Conservation (phyloP, 768 basidiomycete species). For the Psilocybe cyanescens region DNA sequence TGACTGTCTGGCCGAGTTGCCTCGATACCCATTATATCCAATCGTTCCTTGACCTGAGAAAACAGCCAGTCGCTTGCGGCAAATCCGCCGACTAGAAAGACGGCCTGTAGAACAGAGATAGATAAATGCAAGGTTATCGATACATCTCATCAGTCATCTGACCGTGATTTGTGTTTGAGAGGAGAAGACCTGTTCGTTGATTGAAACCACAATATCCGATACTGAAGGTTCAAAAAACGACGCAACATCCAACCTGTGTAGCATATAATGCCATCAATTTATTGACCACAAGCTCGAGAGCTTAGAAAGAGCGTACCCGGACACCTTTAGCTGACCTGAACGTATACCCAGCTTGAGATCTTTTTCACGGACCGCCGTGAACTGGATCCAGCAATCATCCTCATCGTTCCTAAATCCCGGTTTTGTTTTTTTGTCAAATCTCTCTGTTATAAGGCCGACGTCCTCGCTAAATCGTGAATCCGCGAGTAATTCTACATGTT, state of each 20-base stretch:
- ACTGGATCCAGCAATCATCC: slow-evolving; percentile 42
- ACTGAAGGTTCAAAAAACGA: slow-evolving; percentile 49
- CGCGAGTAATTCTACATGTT: slow-evolving; percentile 34
- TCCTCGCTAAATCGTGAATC: slow-evolving; percentile 41
- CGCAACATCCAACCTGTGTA: slow-evolving; percentile 31
- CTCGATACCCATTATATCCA: slow-evolving; percentile 35
- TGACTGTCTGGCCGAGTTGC: slow-evolving; percentile 48
- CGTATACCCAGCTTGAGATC: slow-evolving; percentile 40
- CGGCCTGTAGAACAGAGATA: slow-evolving; percentile 26
- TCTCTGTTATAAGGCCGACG: slow-evolving; percentile 35
- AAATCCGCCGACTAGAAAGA: slow-evolving; percentile 59
- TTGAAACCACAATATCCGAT: slow-evolving; percentile 36
- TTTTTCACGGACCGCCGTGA: slow-evolving; percentile 41
- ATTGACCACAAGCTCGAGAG: background rate
- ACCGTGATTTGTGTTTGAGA: slow-evolving; percentile 34
- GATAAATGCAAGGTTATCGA: background rate
- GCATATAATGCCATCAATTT: background rate
- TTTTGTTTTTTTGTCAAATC: slow-evolving; percentile 49
- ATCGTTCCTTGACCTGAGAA: slow-evolving; percentile 37
- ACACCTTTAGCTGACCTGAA: slow-evolving; percentile 44
- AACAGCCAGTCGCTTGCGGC: slow-evolving; percentile 55
- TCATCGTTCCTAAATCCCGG: slow-evolving; percentile 36
- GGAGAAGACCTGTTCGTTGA: slow-evolving; percentile 33
- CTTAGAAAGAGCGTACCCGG: slow-evolving; percentile 23
- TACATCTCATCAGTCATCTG: background rate